Evolutionary conservation across 208 protist species (phyloP), one percentile per base, ranked within the genome.

Genomic region (Porcisia deanei): DNA sequence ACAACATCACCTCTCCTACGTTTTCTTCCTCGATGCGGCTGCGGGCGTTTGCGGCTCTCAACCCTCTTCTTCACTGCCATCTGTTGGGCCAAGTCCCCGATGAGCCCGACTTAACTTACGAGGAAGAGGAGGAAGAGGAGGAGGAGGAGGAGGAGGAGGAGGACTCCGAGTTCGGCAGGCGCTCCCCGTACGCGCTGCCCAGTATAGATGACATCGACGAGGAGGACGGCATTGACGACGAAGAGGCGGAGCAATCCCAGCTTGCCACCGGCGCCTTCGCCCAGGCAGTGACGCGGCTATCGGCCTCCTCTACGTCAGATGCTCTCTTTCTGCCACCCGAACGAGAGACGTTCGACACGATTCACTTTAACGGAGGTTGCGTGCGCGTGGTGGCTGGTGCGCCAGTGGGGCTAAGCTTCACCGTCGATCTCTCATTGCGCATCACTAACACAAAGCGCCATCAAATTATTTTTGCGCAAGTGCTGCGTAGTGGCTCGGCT

Each of bases 381-480:
- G 72, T 93, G 41, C 86, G 85, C 39, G 69, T 97, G 43, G 75
- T 81, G 12, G 61, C 79, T 20, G 79, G 72, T 58, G 78, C 69
- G 0, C 60, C 87, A 16, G 61, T 91, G 4, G 85, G 87, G 12
- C 70, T 85, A 18, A 88, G 85, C 59, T 97, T 93, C 84, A 96
- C 91, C 37, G 70, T 97, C 55, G 88, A 97, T 69, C 43, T 95
- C 9, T 34, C 82, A 53, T 37, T 97, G 43, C 88, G 88, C 76
- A 41, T 90, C 20, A 79, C 73, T 25, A 80, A 93, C 58, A 52
- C 87, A 25, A 66, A 76, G 52, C 73, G 76, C 30, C 83, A 80
- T 55, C 94, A 98, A 76, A 83, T 95, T 20, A 49, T 98, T 12
- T 86, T 98, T 73, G 78, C 90, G 55, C 91, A 96, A 73, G 60